These are phyloP conservation scores for Dendrobium officinale DNA, from an alignment of 106 monocot species.

Conservation along the genomic window DNA sequence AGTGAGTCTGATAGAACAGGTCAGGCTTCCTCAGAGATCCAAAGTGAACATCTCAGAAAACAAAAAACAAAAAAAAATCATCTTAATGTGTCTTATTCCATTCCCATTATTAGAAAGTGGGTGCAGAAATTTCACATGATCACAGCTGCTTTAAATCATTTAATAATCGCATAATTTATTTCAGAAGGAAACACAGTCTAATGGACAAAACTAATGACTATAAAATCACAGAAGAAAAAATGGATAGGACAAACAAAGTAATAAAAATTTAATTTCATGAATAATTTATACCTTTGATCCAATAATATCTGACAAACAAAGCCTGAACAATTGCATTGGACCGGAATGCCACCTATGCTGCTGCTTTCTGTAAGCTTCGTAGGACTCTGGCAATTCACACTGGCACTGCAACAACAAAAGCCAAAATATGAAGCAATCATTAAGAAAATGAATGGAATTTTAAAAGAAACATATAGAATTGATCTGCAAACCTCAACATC, in stretches of 20 bases:
- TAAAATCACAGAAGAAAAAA: neutral
- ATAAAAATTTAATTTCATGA: neutral
- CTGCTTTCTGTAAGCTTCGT: conserved; percentile 92
- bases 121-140: neutral
- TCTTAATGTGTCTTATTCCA: neutral
- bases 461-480: neutral
- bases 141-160: neutral
- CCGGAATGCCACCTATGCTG: conserved; percentile 98
- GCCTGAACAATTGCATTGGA: conserved; percentile 90
- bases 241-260: neutral
- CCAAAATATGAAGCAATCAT: neutral
- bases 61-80: neutral
- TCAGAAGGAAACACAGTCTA: neutral
- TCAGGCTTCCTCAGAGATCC: neutral
- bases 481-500: conserved; percentile 72
- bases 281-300: conserved; percentile 55
- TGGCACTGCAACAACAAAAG: conserved; percentile 50
- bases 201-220: neutral
- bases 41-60: no score
- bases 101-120: neutral
- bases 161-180: neutral
- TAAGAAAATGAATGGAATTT: neutral
- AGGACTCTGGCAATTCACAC: conserved; percentile 91
- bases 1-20: neutral
- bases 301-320: conserved; percentile 78